These are phyloP conservation scores for Fusarium napiforme DNA, from an alignment of 2,329 filamentous ascomycete genomes.

Conservation along the genomic window DNA sequence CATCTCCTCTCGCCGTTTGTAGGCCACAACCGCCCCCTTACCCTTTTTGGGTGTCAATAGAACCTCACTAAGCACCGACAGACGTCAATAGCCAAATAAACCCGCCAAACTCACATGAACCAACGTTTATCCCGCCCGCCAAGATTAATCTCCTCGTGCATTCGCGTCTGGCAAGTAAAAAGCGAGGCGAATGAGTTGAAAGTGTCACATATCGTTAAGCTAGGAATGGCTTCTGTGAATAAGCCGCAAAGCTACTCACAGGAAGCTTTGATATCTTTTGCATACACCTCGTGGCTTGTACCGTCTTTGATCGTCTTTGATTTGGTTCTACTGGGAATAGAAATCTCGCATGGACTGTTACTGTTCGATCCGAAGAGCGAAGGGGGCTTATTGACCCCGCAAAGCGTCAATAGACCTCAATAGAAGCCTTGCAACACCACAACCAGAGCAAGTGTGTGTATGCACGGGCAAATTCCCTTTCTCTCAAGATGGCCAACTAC, in stretches of 20 bases:
- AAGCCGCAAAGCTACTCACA: constrained; percentile 12
- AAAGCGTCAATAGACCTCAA: constrained; percentile 32
- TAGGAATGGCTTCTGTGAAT: constrained; percentile 5
- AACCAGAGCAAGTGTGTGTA: neutral
- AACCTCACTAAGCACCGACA: constrained; percentile 37
- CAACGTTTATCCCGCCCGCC: neutral
- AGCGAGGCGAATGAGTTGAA: neutral
- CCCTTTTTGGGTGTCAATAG: constrained; percentile 44
- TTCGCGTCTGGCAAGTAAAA: constrained; percentile 14
- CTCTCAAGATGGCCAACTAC: neutral
- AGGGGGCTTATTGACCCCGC: constrained; percentile 33
- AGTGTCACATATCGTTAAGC: neutral
- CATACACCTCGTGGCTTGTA: neutral
- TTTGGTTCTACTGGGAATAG: neutral
- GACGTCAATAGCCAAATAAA: constrained; percentile 16
- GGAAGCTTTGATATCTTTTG: constrained; percentile 5
- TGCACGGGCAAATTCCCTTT: neutral
- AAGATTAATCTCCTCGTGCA: neutral
- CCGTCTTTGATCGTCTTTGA: constrained; percentile 12
- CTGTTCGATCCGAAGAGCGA: constrained; percentile 1
- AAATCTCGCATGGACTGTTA: constrained; percentile 4
- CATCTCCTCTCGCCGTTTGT: constrained; percentile 6
- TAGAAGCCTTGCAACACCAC: constrained; percentile 20
- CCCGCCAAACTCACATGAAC: neutral
- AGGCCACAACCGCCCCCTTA: constrained; percentile 17